These are phyloP conservation scores for Termitomyces sp. DNA, from an alignment of 768 basidiomycete species.

Conservation along the genomic window DNA sequence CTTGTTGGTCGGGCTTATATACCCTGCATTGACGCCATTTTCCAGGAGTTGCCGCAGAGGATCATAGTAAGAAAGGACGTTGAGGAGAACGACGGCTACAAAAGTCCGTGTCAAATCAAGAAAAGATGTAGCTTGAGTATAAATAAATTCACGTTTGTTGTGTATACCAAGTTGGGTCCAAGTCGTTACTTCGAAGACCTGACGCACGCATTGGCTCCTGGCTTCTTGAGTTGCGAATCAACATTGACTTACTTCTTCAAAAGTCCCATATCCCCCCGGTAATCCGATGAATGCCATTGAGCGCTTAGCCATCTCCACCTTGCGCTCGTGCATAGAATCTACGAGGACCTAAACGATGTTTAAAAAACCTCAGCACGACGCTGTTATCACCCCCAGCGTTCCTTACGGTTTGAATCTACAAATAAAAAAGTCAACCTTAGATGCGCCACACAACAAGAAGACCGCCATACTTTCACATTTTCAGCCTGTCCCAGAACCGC, in stretches of 20 bases:
- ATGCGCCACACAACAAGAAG: conserved; percentile 1
- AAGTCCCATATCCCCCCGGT: conserved; percentile 93
- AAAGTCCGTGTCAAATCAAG: neutral
- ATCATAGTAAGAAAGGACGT: conserved; percentile 79
- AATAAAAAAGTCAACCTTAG: neutral
- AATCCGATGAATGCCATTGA: conserved; percentile 80
- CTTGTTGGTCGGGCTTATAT: conserved; percentile 62
- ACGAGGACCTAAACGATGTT: conserved; percentile 51
- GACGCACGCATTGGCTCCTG: neutral
- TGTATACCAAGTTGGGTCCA: conserved; percentile 94
- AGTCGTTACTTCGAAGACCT: conserved; percentile 89
- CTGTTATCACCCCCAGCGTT: neutral
- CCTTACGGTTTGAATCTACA: conserved; percentile 12
- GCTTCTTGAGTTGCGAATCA: neutral
- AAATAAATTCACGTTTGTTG: conserved; percentile 54
- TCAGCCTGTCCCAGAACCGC: conserved; percentile 19
- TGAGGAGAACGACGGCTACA: conserved; percentile 79
- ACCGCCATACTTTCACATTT: conserved; percentile 18
- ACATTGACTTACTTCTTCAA: conserved; percentile 70
- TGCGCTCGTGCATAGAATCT: conserved; percentile 83
- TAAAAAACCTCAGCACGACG: conserved; percentile 1
- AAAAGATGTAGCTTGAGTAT: neutral
- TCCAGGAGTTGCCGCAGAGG: conserved; percentile 75
- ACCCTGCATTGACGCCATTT: conserved; percentile 63
- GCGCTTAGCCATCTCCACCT: conserved; percentile 84